A percentile compares a stretch with the other conserved stretches of the same genome.
phyloP scores from a whole-genome alignment of 495 filamentous ascomycete species.

The Neurospora sp. region DNA sequence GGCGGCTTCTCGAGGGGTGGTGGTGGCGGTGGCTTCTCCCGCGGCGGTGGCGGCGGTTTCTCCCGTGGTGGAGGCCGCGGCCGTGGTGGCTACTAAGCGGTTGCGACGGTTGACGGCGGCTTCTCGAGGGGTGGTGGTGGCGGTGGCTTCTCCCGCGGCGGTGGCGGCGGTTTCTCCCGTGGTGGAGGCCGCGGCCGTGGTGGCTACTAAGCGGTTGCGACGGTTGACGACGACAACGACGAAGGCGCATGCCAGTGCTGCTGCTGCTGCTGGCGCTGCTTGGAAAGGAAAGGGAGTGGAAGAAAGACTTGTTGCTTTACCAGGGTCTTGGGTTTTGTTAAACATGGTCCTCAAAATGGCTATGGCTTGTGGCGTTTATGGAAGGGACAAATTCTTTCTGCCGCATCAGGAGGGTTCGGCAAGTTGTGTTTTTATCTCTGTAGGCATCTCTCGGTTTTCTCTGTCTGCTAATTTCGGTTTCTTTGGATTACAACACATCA shows the following conservation, averaged over 20 bases:
- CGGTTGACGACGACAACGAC: background rate
- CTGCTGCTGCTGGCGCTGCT: background rate
- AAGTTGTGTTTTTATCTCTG: background rate
- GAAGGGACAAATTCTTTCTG: background rate
- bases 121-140: slow-evolving; percentile 15
- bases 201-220: slow-evolving; percentile 1
- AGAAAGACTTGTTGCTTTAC: background rate
- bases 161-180: slow-evolving; percentile 12
- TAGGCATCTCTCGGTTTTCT: background rate
- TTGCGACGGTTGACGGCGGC: no score
- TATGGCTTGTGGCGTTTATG: background rate
- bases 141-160: slow-evolving; percentile 15
- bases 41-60: slow-evolving; percentile 24
- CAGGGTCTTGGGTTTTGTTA: background rate
- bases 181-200: slow-evolving; percentile 16
- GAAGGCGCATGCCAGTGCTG: background rate
- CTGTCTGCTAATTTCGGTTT: background rate
- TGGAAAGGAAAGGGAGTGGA: background rate
- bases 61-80: slow-evolving; percentile 34
- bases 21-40: slow-evolving; percentile 29
- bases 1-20: no score
- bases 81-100: no score
- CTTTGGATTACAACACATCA: background rate
- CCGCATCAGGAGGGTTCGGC: background rate
- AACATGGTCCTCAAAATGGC: background rate